Evolutionary conservation across 139 green algal genomes (phyloP), one percentile per base, ranked within the genome.

Genomic region (Spirogloea muscicola): DNA sequence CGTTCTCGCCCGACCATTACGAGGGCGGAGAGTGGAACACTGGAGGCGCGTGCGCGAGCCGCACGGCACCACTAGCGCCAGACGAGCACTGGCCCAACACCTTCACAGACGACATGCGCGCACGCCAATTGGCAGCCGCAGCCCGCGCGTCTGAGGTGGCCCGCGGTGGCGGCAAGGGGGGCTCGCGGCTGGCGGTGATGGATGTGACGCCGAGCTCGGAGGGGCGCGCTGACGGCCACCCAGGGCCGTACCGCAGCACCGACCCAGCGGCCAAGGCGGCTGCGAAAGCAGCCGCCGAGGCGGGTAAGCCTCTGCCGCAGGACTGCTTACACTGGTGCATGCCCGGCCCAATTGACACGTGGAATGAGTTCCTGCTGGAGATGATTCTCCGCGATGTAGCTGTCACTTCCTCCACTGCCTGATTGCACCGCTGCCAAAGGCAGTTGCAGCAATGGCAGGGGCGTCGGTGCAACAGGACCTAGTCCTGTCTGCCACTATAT

Each of bases 21-120:
- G 37, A 51, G 27, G 61, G 69, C 38, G 69, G 69, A 16, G 60
- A 77, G 61, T 77, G 69, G 69, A 77, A 77, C 69, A 77, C 69
- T 3, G 69, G 69, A 44, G 69, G 69, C 58, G 57, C 59, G 33
- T 77, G 69, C 37, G 21, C 65, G 27, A 46, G 52, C 51, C 42
- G 49, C 7, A 27, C 16, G 34, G 42, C 49, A 46, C 51, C 52
- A 21, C 21, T 66, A 7, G 38, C 34, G 34, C 31, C 34, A 16
- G 38, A 3, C 21, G 27, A 74, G 40, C 18, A 13, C 21, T 65
- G 34, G 21, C 18, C 31, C 43, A 74, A 68, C 52, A 18, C 65
- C 10, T 64, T 68, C 38, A 46, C 43, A 1, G 49, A 68, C 3
- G 2, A 27, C 3, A 66, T 74, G 3, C 49, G n/a, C n/a, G n/a